Evolutionary conservation across 2,329 filamentous ascomycete species (phyloP).

Genomic region (Colletotrichum cereale): DNA sequence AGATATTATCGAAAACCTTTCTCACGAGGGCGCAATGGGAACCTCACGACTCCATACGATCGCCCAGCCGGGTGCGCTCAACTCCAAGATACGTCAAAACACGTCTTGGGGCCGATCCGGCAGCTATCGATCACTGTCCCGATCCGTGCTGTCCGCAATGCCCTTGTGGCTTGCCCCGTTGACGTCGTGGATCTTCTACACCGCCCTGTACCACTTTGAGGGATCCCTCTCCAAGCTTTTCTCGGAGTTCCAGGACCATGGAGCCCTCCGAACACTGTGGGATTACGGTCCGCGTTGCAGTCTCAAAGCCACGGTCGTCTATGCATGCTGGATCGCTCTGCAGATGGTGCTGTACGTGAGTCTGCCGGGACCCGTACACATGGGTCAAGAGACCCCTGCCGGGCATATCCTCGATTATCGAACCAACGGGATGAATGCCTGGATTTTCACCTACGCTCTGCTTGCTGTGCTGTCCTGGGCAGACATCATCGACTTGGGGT

Average conservation of each 20-base stretch:
- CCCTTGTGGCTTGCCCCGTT: constrained; percentile 44
- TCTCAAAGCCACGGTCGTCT: constrained; percentile 29
- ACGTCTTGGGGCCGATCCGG: constrained; percentile 45
- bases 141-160: constrained; percentile 43
- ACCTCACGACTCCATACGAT: not conserved
- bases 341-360: constrained; percentile 27
- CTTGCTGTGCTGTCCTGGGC: constrained; percentile 45
- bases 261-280: not conserved
- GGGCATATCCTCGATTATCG: constrained; percentile 57
- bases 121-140: constrained; percentile 43
- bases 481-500: constrained; percentile 52
- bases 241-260: not conserved
- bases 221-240: not conserved
- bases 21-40: not conserved
- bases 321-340: constrained; percentile 28
- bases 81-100: not conserved
- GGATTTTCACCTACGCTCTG: constrained; percentile 53
- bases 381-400: constrained; percentile 57
- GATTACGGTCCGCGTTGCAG: not conserved
- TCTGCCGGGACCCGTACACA: constrained; percentile 39
- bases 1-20: too few species aligned
- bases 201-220: constrained; percentile 37
- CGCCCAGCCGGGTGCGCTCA: not conserved
- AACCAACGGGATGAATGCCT: constrained; percentile 58
- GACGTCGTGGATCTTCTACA: constrained; percentile 43